Base-by-base conservation (phyloP, 495 filamentous ascomycete species). In the Talaromyces thailandensis region DNA sequence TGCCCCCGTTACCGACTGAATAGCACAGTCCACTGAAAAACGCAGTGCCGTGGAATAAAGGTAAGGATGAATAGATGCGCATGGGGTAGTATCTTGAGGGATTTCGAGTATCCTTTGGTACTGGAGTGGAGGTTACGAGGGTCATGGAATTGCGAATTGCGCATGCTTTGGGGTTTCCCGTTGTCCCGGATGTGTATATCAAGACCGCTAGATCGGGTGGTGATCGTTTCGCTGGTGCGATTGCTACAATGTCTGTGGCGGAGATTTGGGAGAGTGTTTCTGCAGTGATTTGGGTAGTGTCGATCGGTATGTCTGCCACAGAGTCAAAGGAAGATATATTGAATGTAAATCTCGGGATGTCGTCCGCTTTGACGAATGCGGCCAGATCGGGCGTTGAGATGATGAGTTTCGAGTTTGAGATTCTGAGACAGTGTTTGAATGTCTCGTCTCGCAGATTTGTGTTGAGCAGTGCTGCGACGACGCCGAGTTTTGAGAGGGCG, bases 161-260 rank as follows among this genome's bases (percentile, higher is more conserved):
- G 12, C 92, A 95, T 6, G 91, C 85, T 71, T 98, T 98, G 0
- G 94, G 94, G 50, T 96, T 80, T 6, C 94, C 94, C 0, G 92
- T 96, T 3, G 92, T 96, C 4, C 92, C 92, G 35, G 87, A 85
- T 6, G 92, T 96, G 72, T 88, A 96, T 52, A 96, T 91, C 31
- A 96, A 77, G 11, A 86, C 79, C 0, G 81, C 84, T 70, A 90
- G 81, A 61, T 88, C 84, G 4, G 75, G 75, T 3, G 68, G 69
- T 0, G 60, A 70, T 24, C 73, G 67, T 57, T 79, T 81, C 0
- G 79, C 76, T 18, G 73, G 59, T 29, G 23, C n/a, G 24, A 61
- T 31, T 25, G 37, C 14, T 61, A 45, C 23, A 21, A 61, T 31
- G 26, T 23, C n/a, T 12, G 40, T 4, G 2, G 14, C n/a, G 0